Conservation (phyloP, 1,284 basidiomycete genomes). For the Omphalotus olearius region DNA sequence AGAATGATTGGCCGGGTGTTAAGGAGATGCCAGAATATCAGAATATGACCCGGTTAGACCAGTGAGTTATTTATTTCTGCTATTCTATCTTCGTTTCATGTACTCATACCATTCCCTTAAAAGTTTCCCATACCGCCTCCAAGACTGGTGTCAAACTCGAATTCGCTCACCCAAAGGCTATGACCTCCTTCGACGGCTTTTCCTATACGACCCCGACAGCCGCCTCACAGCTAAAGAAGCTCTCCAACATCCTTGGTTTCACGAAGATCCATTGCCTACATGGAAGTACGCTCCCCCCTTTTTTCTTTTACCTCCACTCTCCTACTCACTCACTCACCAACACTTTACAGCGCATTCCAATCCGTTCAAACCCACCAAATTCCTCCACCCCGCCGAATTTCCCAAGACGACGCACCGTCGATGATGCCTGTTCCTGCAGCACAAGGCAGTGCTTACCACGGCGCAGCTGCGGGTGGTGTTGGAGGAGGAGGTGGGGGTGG, state of each 20-base stretch:
- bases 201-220: slow-evolving; percentile 88
- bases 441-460: background rate
- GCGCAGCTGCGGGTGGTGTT: background rate
- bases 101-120: slow-evolving; percentile 12
- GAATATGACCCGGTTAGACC: slow-evolving; percentile 78
- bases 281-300: slow-evolving; percentile 50
- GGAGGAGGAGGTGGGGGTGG: background rate
- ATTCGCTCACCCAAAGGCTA: slow-evolving; percentile 63
- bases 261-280: slow-evolving; percentile 72
- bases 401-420: slow-evolving; percentile 74
- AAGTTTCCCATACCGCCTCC: slow-evolving; percentile 66
- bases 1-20: slow-evolving; percentile 87
- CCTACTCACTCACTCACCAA: background rate
- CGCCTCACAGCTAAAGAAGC: slow-evolving; percentile 83
- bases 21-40: slow-evolving; percentile 85
- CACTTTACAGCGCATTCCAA: slow-evolving; percentile 53
- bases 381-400: slow-evolving; percentile 70
- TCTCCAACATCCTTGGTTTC: slow-evolving; percentile 79
- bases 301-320: background rate
- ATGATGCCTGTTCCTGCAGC: slow-evolving; percentile 44
- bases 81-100: slow-evolving; percentile 7
- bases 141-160: slow-evolving; percentile 75
- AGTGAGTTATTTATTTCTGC: slow-evolving; percentile 37
- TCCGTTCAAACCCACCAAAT: slow-evolving; percentile 50
- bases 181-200: slow-evolving; percentile 81